phyloP scores from a whole-genome alignment of 768 basidiomycete genomes.

The Auricularia auricula-judae region DNA sequence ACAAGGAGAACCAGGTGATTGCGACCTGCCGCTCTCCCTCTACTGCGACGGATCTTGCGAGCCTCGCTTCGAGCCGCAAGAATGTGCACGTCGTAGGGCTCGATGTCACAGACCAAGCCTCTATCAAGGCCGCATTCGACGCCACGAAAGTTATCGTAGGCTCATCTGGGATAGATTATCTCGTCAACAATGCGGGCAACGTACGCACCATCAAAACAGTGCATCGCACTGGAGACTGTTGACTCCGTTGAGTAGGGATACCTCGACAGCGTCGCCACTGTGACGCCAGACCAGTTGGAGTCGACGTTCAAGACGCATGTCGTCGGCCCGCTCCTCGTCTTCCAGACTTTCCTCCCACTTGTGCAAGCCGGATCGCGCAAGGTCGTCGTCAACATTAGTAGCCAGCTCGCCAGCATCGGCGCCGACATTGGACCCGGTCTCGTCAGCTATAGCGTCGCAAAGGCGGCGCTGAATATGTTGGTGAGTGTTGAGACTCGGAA shows the following conservation, averaged over 20 bases:
- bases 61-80: slow-evolving; percentile 13
- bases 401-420: slow-evolving; percentile 23
- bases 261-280: slow-evolving; percentile 9
- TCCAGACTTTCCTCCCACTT: slow-evolving; percentile 23
- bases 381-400: slow-evolving; percentile 25
- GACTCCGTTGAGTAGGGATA: too few species aligned
- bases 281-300: slow-evolving; percentile 9
- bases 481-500: slow-evolving; percentile 12
- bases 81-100: slow-evolving; percentile 22
- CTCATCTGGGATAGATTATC: slow-evolving; percentile 24
- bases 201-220: slow-evolving; percentile 8
- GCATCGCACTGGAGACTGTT: too few species aligned
- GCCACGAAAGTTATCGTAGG: slow-evolving; percentile 18
- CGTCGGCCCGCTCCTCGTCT: slow-evolving; percentile 25
- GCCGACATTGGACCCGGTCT: slow-evolving; percentile 16
- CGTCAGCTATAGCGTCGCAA: slow-evolving; percentile 26
- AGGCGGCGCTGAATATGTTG: slow-evolving; percentile 30
- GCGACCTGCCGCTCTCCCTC: slow-evolving; percentile 15
- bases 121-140: slow-evolving; percentile 17
- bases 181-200: slow-evolving; percentile 29
- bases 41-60: slow-evolving; percentile 10
- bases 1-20: slow-evolving; percentile 13
- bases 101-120: slow-evolving; percentile 18
- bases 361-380: slow-evolving; percentile 22
- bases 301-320: slow-evolving; percentile 21